Conservation (phyloP, 495 filamentous ascomycete genomes). For the Aspergillus nanangensis region DNA sequence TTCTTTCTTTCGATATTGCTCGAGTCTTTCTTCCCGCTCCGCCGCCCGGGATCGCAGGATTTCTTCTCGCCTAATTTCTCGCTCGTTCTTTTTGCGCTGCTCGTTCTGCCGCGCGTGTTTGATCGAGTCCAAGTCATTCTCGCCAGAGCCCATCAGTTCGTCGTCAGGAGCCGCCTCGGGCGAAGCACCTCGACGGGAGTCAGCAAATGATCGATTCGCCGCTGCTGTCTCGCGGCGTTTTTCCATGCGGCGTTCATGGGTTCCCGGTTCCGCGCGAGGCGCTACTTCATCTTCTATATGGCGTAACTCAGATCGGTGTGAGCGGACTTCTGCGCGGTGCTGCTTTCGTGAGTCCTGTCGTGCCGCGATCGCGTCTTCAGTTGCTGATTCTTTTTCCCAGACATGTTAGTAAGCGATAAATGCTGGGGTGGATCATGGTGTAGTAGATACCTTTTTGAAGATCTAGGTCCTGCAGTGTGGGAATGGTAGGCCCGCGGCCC, state of each 20-base stretch:
- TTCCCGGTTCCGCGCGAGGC: constrained; percentile 81
- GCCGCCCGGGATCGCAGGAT: constrained; percentile 35
- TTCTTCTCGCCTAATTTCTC: constrained; percentile 39
- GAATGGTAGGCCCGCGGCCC: constrained; percentile 67
- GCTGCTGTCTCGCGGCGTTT: constrained; percentile 62
- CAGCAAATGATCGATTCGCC: constrained; percentile 44
- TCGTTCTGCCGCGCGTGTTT: constrained; percentile 37
- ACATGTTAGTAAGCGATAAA: background rate
- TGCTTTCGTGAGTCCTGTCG: constrained; percentile 53
- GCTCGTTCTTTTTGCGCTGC: constrained; percentile 40
- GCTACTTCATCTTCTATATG: constrained; percentile 64
- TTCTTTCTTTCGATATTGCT: constrained; percentile 41
- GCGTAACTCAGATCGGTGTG: constrained; percentile 29
- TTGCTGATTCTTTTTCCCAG: constrained; percentile 38
- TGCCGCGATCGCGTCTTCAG: constrained; percentile 48
- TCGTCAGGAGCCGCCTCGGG: constrained; percentile 39
- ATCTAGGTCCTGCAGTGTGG: constrained; percentile 69
- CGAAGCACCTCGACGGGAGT: constrained; percentile 33
- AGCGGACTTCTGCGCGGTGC: constrained; percentile 52
- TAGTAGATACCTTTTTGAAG: constrained; percentile 54
- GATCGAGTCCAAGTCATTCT: constrained; percentile 33
- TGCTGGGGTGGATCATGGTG: too few species aligned
- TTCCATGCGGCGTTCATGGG: constrained; percentile 79
- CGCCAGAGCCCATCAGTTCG: constrained; percentile 39
- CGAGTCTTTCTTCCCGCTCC: constrained; percentile 40